Evolutionary conservation across 495 filamentous ascomycete genomes (phyloP).

Genomic region (Chaetomium cochliodes): DNA sequence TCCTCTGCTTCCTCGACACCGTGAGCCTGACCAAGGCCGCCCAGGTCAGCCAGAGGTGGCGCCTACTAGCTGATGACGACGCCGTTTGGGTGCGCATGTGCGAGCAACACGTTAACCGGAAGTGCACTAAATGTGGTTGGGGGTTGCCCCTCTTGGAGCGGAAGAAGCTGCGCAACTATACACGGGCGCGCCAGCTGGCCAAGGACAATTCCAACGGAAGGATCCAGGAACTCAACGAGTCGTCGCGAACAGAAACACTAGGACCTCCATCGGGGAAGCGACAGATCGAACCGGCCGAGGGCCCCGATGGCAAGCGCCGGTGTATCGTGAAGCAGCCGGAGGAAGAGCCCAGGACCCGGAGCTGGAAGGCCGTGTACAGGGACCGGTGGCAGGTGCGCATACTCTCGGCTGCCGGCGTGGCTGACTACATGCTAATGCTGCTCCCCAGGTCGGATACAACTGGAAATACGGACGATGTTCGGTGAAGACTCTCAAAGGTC

Average conservation of each 20-base stretch:
- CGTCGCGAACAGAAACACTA: conserved; percentile 15
- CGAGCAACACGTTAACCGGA: conserved; percentile 91
- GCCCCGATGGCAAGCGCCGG: conserved; percentile 48
- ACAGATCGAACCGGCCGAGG: conserved; percentile 28
- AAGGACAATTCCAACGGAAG: conserved; percentile 34
- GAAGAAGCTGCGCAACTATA: conserved; percentile 82
- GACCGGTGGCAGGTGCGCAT: conserved; percentile 38
- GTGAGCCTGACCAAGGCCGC: conserved; percentile 96
- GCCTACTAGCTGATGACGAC: conserved; percentile 86
- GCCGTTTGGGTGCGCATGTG: conserved; percentile 99
- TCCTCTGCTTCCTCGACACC: conserved; percentile 89
- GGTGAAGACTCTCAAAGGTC: conserved; percentile 76
- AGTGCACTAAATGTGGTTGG: conserved; percentile 97
- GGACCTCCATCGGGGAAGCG: conserved; percentile 33
- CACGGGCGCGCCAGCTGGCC: conserved; percentile 68
- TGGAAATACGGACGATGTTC: conserved; percentile 93
- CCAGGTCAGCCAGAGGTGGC: conserved; percentile 89
- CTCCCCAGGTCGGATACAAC: conserved; percentile 82
- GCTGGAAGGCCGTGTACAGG: conserved; percentile 74
- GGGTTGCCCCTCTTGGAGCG: conserved; percentile 85
- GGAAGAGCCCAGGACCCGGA: conserved; percentile 51
- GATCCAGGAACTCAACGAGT: conserved; percentile 30
- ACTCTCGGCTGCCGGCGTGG: conserved; percentile 2
- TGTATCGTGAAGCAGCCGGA: conserved; percentile 35
- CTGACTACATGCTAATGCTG: background rate